Percentiles rank a stretch among this genome's conserved stretches.
Conservation (phyloP, 352 stramenopile species). For the Phytopythium boreale region DNA sequence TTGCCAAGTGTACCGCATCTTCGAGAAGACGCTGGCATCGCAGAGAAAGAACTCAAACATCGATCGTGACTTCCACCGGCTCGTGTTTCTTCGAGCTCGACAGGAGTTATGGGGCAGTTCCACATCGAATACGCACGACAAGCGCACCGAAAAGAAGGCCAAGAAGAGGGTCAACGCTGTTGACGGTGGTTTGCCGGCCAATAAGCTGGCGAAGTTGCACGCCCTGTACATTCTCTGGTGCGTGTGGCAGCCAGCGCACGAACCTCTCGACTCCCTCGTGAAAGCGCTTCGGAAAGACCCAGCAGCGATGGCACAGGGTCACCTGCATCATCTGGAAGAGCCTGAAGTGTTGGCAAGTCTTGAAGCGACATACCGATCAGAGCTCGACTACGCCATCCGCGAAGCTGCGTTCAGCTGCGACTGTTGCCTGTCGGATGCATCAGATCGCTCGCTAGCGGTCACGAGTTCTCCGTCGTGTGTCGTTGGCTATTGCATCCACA, state of each 20-base stretch:
- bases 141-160: not conserved
- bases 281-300: constrained; percentile 33
- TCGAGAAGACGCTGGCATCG: constrained; percentile 47
- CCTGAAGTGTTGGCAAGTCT: not conserved
- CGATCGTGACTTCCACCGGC: constrained; percentile 35
- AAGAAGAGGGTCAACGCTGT: not conserved
- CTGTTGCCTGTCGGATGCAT: not conserved
- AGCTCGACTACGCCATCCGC: constrained; percentile 1
- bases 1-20: constrained; percentile 47
- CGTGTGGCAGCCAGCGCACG: constrained; percentile 24
- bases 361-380: constrained; percentile 1
- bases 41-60: constrained; percentile 7
- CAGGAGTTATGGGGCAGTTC: constrained; percentile 13
- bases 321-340: constrained; percentile 14
- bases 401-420: not conserved
- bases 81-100: constrained; percentile 49
- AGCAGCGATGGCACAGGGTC: constrained; percentile 5
- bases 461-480: not conserved
- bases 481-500: constrained; percentile 56
- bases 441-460: not conserved
- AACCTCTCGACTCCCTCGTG: constrained; percentile 30
- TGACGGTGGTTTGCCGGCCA: no score
- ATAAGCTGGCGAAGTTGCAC: constrained; percentile 12
- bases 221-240: constrained; percentile 38
- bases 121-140: not conserved